Conservation (phyloP, 2,329 filamentous ascomycete species). For the Diplodia corticola region DNA sequence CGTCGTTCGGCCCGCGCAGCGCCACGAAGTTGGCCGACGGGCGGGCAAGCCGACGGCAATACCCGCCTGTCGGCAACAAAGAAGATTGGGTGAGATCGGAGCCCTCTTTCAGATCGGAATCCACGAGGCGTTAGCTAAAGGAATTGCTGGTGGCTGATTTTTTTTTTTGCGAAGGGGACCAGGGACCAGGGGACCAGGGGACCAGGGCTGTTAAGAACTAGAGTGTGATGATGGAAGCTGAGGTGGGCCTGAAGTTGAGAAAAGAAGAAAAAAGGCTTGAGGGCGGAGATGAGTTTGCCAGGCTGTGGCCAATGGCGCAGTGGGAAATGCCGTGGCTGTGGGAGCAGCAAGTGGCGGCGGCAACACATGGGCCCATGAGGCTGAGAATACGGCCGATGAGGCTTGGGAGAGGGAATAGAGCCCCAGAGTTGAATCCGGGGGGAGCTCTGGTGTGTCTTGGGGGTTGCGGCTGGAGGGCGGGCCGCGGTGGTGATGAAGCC, state of each 20-base stretch:
- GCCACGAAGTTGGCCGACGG: neutral
- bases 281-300: neutral
- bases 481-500: neutral
- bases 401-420: neutral
- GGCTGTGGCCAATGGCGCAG: neutral
- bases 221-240: neutral
- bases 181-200: no score
- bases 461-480: neutral
- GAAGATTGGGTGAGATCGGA: neutral
- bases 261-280: slow-evolving; percentile 5
- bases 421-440: neutral
- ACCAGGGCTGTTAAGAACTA: neutral
- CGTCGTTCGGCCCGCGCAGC: neutral
- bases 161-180: neutral
- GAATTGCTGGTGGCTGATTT: no score
- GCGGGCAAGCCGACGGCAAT: neutral
- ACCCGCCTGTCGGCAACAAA: neutral
- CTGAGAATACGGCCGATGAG: neutral
- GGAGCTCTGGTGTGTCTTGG: neutral
- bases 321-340: neutral
- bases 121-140: neutral
- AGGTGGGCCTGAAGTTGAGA: neutral
- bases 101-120: neutral
- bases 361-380: neutral
- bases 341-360: neutral